Conservation (phyloP, 371 early-diverging fungal species). For the Funneliformis caledonium region DNA sequence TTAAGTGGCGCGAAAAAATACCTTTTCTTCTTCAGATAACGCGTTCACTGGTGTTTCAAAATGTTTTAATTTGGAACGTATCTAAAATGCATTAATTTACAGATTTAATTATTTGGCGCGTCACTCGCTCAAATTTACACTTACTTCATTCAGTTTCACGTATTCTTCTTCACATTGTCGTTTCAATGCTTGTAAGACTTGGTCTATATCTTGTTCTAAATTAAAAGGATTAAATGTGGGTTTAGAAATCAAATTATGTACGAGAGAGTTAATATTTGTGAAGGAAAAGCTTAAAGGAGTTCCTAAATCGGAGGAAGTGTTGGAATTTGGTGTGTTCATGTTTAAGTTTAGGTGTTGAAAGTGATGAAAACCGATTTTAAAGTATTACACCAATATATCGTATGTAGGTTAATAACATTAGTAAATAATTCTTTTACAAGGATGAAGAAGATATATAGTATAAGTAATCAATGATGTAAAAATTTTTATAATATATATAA, state of each 20-base stretch:
- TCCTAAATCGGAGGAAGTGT: neutral
- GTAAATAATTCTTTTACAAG: too few species aligned
- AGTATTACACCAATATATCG: too few species aligned
- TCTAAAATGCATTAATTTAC: neutral
- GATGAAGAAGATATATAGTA: too few species aligned
- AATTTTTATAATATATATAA: too few species aligned
- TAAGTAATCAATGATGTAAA: too few species aligned
- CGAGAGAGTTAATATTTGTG: neutral
- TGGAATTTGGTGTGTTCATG: neutral
- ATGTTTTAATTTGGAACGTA: neutral
- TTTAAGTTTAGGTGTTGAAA: too few species aligned
- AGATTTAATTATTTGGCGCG: neutral
- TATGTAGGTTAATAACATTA: too few species aligned
- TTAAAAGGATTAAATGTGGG: neutral
- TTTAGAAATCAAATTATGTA: neutral
- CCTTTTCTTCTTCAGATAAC: neutral
- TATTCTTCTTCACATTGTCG: conserved; percentile 25
- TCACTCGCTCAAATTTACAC: neutral
- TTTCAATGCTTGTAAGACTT: neutral
- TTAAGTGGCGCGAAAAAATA: too few species aligned
- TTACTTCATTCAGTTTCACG: conserved; percentile 17
- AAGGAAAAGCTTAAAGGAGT: neutral
- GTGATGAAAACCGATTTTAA: too few species aligned
- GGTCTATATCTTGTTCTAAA: neutral
- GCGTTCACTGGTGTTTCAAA: neutral